Percentiles rank a stretch among this genome's conserved stretches.
These are phyloP conservation scores for Nepenthes alata DNA, from an alignment of 179 eudicot genomes.

Conservation along the genomic window DNA sequence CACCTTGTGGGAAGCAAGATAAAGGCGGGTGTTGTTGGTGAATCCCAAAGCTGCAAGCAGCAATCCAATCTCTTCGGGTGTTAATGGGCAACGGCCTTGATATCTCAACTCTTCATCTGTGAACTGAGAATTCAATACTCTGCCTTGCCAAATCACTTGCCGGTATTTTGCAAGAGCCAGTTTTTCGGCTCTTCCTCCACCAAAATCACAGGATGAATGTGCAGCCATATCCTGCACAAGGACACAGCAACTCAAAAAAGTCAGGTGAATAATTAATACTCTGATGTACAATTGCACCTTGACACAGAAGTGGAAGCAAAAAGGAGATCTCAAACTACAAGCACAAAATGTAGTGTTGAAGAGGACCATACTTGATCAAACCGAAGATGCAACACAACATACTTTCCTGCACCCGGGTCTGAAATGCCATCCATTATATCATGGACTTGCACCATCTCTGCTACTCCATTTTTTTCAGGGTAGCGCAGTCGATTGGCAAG, in stretches of 20 bases:
- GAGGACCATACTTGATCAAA: conserved; percentile 31
- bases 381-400: conserved; percentile 42
- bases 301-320: neutral
- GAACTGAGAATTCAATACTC: conserved; percentile 82
- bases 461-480: conserved; percentile 9
- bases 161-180: conserved; percentile 94
- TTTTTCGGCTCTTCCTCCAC: conserved; percentile 91
- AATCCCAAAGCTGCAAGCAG: conserved; percentile 81
- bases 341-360: neutral
- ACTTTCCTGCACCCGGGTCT: conserved; percentile 27
- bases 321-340: neutral
- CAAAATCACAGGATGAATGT: conserved; percentile 96
- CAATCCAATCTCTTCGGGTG: conserved; percentile 95
- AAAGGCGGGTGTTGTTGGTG: conserved; percentile 60
- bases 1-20: conserved; percentile 99
- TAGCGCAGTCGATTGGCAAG: conserved; percentile 25
- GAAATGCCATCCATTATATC: conserved; percentile 1
- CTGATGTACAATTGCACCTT: neutral
- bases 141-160: conserved; percentile 90
- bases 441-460: neutral
- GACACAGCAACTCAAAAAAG: neutral
- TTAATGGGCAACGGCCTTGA: conserved; percentile 94
- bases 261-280: neutral
- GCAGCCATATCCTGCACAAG: conserved; percentile 93
- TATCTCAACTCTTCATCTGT: conserved; percentile 78